Evolutionary conservation across 2,329 filamentous ascomycete species (phyloP).

Genomic region (Atkinsonella texensis): DNA sequence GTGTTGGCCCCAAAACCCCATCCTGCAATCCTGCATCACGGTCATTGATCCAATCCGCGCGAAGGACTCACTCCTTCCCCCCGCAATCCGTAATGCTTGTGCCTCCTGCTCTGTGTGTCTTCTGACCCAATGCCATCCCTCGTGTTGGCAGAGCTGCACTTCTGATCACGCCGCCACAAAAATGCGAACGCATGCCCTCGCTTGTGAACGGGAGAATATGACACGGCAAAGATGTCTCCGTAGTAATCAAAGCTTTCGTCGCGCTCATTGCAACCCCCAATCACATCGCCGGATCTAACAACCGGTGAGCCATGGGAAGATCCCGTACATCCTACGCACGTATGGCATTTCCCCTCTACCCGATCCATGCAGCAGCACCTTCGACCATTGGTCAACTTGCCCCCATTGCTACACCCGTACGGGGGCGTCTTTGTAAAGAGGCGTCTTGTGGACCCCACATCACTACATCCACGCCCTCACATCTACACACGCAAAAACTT

Average conservation of each 20-base stretch:
- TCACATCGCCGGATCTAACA: not conserved
- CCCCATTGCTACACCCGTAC: too few species aligned
- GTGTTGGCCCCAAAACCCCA: not conserved
- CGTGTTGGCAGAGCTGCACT: not conserved
- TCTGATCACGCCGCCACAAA: not conserved
- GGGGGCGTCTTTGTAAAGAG: too few species aligned
- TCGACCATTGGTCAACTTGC: not conserved
- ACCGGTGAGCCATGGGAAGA: not conserved
- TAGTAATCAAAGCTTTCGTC: not conserved
- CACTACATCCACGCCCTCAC: too few species aligned
- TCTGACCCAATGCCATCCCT: not conserved
- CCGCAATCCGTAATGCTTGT: not conserved
- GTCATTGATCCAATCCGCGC: not conserved
- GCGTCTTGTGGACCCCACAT: too few species aligned
- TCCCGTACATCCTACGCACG: not conserved
- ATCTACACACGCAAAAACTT: too few species aligned
- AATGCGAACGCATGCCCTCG: not conserved
- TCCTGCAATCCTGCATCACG: not conserved
- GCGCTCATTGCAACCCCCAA: not conserved
- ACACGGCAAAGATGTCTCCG: too few species aligned
- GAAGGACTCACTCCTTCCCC: not conserved
- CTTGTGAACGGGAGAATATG: too few species aligned
- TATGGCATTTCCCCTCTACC: not conserved
- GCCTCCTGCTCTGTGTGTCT: not conserved
- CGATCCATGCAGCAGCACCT: not conserved